Evolutionary conservation across 2,329 filamentous ascomycete genomes (phyloP).

Genomic region (Dryadomyces quercus-mongolicae): DNA sequence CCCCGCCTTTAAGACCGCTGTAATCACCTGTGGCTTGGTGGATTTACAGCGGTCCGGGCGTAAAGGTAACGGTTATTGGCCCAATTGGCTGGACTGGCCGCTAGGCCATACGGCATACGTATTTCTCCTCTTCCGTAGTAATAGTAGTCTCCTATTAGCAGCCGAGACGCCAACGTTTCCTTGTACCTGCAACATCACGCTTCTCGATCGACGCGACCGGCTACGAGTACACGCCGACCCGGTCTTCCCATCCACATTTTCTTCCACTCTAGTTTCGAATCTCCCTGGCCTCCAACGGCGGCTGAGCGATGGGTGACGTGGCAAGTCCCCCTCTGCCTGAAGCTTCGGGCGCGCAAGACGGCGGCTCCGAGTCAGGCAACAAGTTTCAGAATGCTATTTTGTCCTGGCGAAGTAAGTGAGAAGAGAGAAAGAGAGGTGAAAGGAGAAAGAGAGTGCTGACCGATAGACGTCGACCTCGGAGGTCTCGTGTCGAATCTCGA

Average conservation of each 20-base stretch:
- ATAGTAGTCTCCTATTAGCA: no score
- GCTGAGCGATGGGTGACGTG: slow-evolving; percentile 10
- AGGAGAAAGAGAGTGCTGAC: background rate
- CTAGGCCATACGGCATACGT: no score
- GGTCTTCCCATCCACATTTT: background rate
- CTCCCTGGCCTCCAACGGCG: background rate
- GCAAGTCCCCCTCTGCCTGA: slow-evolving; percentile 5
- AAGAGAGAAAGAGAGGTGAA: background rate
- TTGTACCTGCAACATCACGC: no score
- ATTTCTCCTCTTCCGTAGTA: background rate
- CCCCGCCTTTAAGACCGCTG: no score
- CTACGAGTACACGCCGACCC: no score
- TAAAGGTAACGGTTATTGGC: no score
- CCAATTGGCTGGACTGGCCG: no score
- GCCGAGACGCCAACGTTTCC: no score
- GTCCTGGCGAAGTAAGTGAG: slow-evolving; percentile 74
- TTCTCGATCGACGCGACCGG: no score
- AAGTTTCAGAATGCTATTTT: slow-evolving; percentile 96
- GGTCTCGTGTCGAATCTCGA: slow-evolving; percentile 77
- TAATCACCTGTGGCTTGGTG: no score
- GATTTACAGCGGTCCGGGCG: no score
- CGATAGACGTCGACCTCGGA: slow-evolving; percentile 71
- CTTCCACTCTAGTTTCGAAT: background rate
- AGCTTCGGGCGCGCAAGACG: background rate
- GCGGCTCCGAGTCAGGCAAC: slow-evolving; percentile 51